Base-by-base conservation (phyloP, 1,284 basidiomycete species). In the Coniferiporia weirii region DNA sequence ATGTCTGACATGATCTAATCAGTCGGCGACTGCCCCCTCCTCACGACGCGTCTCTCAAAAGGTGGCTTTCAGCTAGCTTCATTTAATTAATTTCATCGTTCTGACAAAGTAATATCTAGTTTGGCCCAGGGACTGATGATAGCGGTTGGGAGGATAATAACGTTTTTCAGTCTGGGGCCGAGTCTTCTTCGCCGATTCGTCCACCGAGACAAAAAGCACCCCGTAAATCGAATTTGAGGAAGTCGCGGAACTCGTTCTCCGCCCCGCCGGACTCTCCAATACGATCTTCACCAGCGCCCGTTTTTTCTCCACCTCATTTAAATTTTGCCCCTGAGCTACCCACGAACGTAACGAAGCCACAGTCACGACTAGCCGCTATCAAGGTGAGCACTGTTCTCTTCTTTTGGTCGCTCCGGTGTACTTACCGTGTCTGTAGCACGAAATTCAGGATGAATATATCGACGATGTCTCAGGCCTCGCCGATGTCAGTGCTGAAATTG, bases 141-240 rank as follows among this genome's bases (percentile, higher is more conserved):
- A 90, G 89, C 64, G 88, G 87, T 35, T 91, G 89, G 89, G 89
- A 91, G 67, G 89, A 91, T 65, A 89, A 89, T 65, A 91, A 91
- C 63, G 82, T 91, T 44, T 91, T 91, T 69, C 89, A 91, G 67
- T 90, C 87, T 12, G 89, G 89, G 27, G 85, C 84, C 3, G 89
- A 91, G 66, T 87, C 85, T 12, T 88, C 89, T 12, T 90, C 88
- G 17, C 89, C 89, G 13, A 70, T 69, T 7, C 82, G 84, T 20
- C 82, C 85, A 36, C 80, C 85, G 9, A 78, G 79, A 55, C 67
- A 75, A 3, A 83, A 79, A 55, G 64, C 70, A n/a, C 67, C 76
- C 45, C 79, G 83, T 48, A 79, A 80, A 60, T 80, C 67, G 6
- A 66, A 62, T 15, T 55, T 66, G 1, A 68, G 75, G 52, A 81